Percentiles rank a stretch among this genome's conserved stretches.
These are phyloP conservation scores for Colletotrichum tropicale DNA, from an alignment of 2,329 filamentous ascomycete genomes.

Conservation along the genomic window DNA sequence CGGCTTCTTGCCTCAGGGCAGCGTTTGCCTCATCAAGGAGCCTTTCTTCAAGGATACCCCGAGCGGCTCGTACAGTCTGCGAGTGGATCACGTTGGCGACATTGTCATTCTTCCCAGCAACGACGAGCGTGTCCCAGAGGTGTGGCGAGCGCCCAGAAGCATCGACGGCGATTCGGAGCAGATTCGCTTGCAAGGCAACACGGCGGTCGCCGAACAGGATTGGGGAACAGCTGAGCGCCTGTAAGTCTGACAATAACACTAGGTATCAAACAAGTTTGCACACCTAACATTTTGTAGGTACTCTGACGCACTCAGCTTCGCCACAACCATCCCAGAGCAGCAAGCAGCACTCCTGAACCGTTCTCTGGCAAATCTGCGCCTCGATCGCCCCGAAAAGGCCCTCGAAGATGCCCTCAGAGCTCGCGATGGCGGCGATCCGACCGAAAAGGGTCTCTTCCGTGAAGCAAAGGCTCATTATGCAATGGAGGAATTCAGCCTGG, in stretches of 20 bases:
- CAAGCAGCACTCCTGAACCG: constrained; percentile 39
- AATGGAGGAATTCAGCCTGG: constrained; percentile 39
- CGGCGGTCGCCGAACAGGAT: constrained; percentile 24
- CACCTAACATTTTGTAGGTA: constrained; percentile 34
- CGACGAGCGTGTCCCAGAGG: constrained; percentile 42
- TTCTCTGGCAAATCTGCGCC: constrained; percentile 35
- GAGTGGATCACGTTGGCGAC: constrained; percentile 59
- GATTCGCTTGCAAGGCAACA: constrained; percentile 37
- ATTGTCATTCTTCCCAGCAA: constrained; percentile 38
- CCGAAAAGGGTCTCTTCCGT: constrained; percentile 50
- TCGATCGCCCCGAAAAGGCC: constrained; percentile 31
- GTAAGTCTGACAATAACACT: constrained; percentile 26
- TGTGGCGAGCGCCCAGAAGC: constrained; percentile 32
- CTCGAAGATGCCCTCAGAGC: constrained; percentile 30
- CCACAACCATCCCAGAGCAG: constrained; percentile 37
- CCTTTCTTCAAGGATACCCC: constrained; percentile 51
- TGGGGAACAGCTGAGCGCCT: constrained; percentile 34
- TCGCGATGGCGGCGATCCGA: constrained; percentile 10
- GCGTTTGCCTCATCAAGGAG: constrained; percentile 54
- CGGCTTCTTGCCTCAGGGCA: constrained; percentile 36
- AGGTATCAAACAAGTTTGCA: neutral
- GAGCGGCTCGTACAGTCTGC: constrained; percentile 44
- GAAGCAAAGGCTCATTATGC: constrained; percentile 49
- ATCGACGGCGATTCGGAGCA: constrained; percentile 17
- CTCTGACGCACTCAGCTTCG: constrained; percentile 34